Conservation (phyloP, 2,329 filamentous ascomycete species). For the Pyrenochaeta sp. region DNA sequence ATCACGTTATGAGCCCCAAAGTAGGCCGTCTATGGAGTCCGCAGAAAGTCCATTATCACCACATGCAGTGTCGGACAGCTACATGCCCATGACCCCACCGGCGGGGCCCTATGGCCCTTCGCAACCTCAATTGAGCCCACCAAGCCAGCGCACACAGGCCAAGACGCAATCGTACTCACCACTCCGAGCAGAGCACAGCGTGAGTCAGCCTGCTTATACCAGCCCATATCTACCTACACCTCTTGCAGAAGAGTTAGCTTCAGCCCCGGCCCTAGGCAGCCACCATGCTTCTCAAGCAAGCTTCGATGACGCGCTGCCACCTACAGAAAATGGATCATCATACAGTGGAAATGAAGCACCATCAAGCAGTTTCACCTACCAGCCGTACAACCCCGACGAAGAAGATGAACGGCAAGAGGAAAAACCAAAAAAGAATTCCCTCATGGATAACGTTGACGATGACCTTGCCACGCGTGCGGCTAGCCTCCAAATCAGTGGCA, state of each 20-base stretch:
- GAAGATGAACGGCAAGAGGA: conserved; percentile 58
- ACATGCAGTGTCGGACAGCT: conserved; percentile 41
- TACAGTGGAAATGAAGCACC: conserved; percentile 45
- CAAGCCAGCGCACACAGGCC: conserved; percentile 27
- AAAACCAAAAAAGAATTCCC: conserved; percentile 69
- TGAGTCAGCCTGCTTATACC: conserved; percentile 33
- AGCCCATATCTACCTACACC: conserved; percentile 43
- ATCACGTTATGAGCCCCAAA: conserved; percentile 57
- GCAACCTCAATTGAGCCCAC: conserved; percentile 42
- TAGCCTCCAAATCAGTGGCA: conserved; percentile 53
- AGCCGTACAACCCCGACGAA: conserved; percentile 60
- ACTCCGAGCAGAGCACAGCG: conserved; percentile 36
- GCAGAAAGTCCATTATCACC: conserved; percentile 32
- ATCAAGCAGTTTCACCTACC: conserved; percentile 48
- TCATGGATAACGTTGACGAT: conserved; percentile 84
- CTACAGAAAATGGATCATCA: conserved; percentile 16
- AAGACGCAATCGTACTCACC: conserved; percentile 45
- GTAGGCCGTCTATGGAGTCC: conserved; percentile 51
- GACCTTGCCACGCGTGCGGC: conserved; percentile 64
- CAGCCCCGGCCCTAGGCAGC: conserved; percentile 34
- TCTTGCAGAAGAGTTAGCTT: conserved; percentile 25
- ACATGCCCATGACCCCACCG: conserved; percentile 37
- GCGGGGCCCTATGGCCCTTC: conserved; percentile 41
- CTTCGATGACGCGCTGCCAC: conserved; percentile 29
- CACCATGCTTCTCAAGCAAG: conserved; percentile 37